Conservation (phyloP, 2,329 filamentous ascomycete genomes). For the Claviceps spartinae region DNA sequence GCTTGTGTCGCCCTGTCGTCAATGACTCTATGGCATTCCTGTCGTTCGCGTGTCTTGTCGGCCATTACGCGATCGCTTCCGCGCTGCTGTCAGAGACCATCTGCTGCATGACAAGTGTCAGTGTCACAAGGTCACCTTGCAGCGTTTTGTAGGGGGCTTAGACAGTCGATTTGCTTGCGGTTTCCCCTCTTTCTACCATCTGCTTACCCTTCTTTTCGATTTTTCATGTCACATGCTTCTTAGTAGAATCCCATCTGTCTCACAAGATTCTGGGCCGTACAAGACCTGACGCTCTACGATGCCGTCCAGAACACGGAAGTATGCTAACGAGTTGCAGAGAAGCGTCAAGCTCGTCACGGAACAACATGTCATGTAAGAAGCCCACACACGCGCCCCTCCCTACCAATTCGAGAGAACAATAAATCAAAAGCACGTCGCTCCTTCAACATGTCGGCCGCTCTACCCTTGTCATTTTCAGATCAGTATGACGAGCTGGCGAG, state of each 20-base stretch:
- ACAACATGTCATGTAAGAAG: conserved; percentile 69
- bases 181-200: not conserved
- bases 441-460: not conserved
- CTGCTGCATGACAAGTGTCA: conserved; percentile 1
- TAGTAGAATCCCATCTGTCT: not conserved
- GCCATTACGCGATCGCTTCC: not conserved
- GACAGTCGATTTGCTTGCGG: not conserved
- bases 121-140: not conserved
- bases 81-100: not conserved
- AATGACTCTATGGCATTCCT: not conserved
- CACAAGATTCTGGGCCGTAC: conserved; percentile 3
- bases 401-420: no score
- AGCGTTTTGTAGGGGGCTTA: not conserved
- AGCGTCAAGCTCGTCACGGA: conserved; percentile 87
- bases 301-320: conserved; percentile 6
- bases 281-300: conserved; percentile 2
- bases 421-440: not conserved
- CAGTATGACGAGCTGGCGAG: not conserved
- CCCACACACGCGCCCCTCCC: not conserved
- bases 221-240: not conserved
- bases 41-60: not conserved
- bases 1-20: not conserved
- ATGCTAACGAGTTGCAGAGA: conserved; percentile 46
- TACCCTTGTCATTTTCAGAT: not conserved
- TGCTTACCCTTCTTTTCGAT: not conserved